Evolutionary conservation across 108 stramenopile species (phyloP).

Genomic region (Hondaea fermentalgiana): DNA sequence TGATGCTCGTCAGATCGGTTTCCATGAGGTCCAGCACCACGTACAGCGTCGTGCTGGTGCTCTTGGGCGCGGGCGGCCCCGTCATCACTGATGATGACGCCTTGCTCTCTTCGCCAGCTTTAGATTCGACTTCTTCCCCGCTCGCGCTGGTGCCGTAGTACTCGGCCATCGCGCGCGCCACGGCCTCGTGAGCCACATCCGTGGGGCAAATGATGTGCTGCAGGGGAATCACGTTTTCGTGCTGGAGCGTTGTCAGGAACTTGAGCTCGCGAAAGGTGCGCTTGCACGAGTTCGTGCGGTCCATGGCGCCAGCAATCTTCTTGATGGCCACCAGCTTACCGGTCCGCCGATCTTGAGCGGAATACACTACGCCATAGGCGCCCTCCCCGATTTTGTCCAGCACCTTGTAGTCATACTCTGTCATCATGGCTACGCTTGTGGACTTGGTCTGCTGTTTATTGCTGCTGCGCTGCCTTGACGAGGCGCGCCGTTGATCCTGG

Average conservation of each 20-base stretch:
- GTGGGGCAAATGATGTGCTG: background rate
- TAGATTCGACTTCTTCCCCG: background rate
- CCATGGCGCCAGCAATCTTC: constrained; percentile 27
- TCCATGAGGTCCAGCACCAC: constrained; percentile 27
- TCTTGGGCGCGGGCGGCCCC: background rate
- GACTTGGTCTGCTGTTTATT: background rate
- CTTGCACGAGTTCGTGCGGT: constrained; percentile 34
- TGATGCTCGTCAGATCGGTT: constrained; percentile 19
- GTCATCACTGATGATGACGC: too few species aligned
- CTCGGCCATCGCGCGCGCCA: background rate
- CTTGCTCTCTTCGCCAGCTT: background rate
- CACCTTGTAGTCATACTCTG: background rate
- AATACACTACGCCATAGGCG: constrained; percentile 38
- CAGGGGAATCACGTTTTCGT: constrained; percentile 6
- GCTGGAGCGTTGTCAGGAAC: background rate
- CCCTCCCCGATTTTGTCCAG: constrained; percentile 32
- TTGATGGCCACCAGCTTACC: constrained; percentile 34
- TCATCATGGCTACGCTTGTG: background rate
- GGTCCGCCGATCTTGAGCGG: background rate
- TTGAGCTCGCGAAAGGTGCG: constrained; percentile 19
- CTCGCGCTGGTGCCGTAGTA: background rate
- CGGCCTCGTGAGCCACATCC: background rate
- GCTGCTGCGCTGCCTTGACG: background rate
- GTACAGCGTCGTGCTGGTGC: background rate
- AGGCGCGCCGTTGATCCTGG: too few species aligned